Evolutionary conservation across 768 basidiomycete genomes (phyloP), one percentile per base, ranked within the genome.

Genomic region (Rubroboletus pulcherrimus): DNA sequence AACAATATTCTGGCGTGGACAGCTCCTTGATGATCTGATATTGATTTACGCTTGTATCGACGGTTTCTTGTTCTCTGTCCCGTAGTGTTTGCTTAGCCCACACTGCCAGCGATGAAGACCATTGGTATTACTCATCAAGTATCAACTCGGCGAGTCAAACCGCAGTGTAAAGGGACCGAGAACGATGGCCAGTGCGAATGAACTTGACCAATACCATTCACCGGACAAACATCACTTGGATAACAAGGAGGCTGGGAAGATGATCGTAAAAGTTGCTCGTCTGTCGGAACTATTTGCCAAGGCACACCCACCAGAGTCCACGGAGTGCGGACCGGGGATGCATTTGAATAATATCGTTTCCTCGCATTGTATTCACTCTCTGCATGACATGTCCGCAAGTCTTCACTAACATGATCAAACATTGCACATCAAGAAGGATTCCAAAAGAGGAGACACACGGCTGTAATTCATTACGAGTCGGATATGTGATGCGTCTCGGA

Each of bases 1-100:
- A 15, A 47, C 35, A 11, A 19, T 35, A 14, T 49, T 39, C 10
- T 15, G 19, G 19, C 1, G 37, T 5, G 51, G 15, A 64, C 17
- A 51, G 55, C 51, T 56, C 47, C 44, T 38, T 55, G 53, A 64
- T 57, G 49, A 52, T 57, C 44, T 33, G 41, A 52, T 49, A 9
- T 35, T 35, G 48, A 49, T 50, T 39, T 44, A 9, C 9, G 4
- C 10, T 30, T 35, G 24, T 30, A 10, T n/a, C 37, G 26, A 45
- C 11, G 7, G 2, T 17, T 26, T 46, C 9, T 26, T 48, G 40
- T 42, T n/a, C 19, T 33, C 19, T 4, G 26, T 29, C 12, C 24
- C 14, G 11, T 38, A 24, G 24, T 33, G 29, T 15, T 50, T 35
- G 21, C 30, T 47, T 30, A 6, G 43, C 9, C 21, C 8, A 14